Conservation (phyloP, 345 rosid genomes). For the Abelmoschus esculentus region DNA sequence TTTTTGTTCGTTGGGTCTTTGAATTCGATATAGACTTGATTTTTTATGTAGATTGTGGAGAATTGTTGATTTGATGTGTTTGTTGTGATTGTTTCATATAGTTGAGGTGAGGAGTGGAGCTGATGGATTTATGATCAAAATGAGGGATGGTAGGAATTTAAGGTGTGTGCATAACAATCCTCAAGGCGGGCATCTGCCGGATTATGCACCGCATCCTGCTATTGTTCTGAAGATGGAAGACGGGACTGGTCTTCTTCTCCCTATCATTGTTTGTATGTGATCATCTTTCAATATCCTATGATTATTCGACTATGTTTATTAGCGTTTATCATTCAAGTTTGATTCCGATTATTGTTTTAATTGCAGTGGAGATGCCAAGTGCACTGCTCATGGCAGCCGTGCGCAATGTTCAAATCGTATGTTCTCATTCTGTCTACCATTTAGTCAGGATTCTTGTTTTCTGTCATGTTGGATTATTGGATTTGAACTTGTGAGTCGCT, state of each 20-base stretch:
- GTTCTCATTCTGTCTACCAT: conserved; percentile 11
- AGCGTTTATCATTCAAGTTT: not conserved
- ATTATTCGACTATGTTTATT: not conserved
- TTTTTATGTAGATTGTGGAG: not conserved
- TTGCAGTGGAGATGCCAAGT: conserved; percentile 99
- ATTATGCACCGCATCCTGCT: conserved; percentile 89
- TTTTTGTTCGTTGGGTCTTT: not conserved
- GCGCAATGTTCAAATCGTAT: conserved; percentile 79
- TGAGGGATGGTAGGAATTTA: conserved; percentile 91
- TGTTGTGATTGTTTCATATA: conserved; percentile 14
- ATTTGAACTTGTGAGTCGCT: not conserved
- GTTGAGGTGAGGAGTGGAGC: conserved; percentile 93
- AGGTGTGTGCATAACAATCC: conserved; percentile 82
- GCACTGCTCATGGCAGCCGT: conserved; percentile 92
- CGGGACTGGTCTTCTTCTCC: conserved; percentile 93
- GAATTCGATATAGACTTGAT: not conserved
- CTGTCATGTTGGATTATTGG: not conserved
- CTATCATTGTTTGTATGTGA: conserved; percentile 81
- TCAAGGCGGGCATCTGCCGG: conserved; percentile 75
- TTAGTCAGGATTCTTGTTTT: not conserved
- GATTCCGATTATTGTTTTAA: conserved; percentile 3
- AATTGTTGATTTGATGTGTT: not conserved
- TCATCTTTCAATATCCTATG: not conserved
- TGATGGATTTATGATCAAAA: conserved; percentile 81
- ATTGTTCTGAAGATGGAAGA: conserved; percentile 98